Evolutionary conservation across 805 yeast genomes (phyloP).

Genomic region (Tetrapisispora fleetii): DNA sequence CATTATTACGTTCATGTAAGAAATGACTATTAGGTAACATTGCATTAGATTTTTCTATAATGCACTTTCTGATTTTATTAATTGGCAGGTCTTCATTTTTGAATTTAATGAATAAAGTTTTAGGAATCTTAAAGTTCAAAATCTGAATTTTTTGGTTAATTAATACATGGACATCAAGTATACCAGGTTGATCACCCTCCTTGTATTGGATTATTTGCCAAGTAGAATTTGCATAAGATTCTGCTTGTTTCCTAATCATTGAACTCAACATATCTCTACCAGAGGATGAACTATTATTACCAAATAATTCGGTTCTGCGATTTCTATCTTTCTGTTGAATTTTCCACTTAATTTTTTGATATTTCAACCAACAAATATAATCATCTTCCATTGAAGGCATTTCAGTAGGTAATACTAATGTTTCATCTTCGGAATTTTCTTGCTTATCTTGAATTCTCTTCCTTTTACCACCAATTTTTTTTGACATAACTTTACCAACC

Average conservation of each 20-base stretch:
- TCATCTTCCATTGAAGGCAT: conserved; percentile 57
- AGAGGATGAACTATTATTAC: conserved; percentile 44
- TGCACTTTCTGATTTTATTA: conserved; percentile 39
- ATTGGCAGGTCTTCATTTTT: conserved; percentile 37
- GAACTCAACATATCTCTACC: conserved; percentile 55
- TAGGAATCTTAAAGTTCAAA: conserved; percentile 64
- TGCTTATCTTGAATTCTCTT: conserved; percentile 25
- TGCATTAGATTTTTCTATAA: conserved; percentile 48
- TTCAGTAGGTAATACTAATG: conserved; percentile 33
- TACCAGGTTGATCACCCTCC: conserved; percentile 55
- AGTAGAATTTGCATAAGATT: conserved; percentile 57
- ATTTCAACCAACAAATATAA: conserved; percentile 55
- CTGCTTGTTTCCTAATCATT: conserved; percentile 70
- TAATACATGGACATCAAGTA: conserved; percentile 57
- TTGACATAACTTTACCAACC: conserved; percentile 32
- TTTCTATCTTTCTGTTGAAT: conserved; percentile 61
- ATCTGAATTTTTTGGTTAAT: conserved; percentile 67
- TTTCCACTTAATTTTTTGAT: conserved; percentile 84
- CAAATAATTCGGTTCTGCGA: conserved; percentile 72
- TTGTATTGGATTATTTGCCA: conserved; percentile 83
- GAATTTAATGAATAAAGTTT: conserved; percentile 60
- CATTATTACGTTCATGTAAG: conserved; percentile 31
- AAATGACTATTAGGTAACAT: conserved; percentile 57
- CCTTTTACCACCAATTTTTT: conserved; percentile 25
- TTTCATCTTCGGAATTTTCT: conserved; percentile 33